Evolutionary conservation across 2,329 filamentous ascomycete species (phyloP).

Genomic region (Geosmithia flava): DNA sequence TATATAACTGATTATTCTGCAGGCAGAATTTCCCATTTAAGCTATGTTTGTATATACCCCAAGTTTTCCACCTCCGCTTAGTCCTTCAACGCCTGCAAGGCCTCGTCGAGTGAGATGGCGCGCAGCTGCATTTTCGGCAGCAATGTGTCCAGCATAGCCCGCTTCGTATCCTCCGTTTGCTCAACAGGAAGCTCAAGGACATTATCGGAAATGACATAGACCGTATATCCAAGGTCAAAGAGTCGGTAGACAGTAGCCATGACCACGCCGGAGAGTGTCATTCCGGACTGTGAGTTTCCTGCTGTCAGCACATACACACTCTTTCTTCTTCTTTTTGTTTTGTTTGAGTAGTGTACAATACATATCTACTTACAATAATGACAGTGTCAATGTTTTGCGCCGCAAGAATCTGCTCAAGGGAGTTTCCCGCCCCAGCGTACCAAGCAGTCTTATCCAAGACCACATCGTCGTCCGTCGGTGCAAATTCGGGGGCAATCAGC

Average conservation of each 20-base stretch:
- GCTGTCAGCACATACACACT: not conserved
- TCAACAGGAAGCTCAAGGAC: slow-evolving; percentile 11
- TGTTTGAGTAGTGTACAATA: no score
- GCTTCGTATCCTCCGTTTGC: not conserved
- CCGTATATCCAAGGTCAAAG: slow-evolving; percentile 28
- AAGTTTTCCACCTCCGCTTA: no score
- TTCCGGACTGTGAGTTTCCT: slow-evolving; percentile 18
- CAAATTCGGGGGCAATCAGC: slow-evolving; percentile 18
- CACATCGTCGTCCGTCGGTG: slow-evolving; percentile 17
- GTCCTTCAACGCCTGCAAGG: slow-evolving; percentile 2
- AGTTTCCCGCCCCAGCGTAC: slow-evolving; percentile 25
- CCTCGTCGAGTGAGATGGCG: slow-evolving; percentile 2
- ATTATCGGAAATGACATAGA: slow-evolving; percentile 24
- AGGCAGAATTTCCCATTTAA: no score
- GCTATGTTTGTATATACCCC: no score
- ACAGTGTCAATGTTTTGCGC: slow-evolving; percentile 26
- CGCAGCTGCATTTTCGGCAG: slow-evolving; percentile 5
- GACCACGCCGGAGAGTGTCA: slow-evolving; percentile 26
- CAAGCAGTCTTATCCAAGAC: slow-evolving; percentile 27
- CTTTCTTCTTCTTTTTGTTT: no score
- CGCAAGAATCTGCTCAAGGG: slow-evolving; percentile 24
- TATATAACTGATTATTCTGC: no score
- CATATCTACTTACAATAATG: slow-evolving; percentile 19
- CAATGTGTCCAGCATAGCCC: not conserved
- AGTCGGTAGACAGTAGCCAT: slow-evolving; percentile 27